Conservation (phyloP, 2,329 filamentous ascomycete genomes). For the Paecilomyces variotii region DNA sequence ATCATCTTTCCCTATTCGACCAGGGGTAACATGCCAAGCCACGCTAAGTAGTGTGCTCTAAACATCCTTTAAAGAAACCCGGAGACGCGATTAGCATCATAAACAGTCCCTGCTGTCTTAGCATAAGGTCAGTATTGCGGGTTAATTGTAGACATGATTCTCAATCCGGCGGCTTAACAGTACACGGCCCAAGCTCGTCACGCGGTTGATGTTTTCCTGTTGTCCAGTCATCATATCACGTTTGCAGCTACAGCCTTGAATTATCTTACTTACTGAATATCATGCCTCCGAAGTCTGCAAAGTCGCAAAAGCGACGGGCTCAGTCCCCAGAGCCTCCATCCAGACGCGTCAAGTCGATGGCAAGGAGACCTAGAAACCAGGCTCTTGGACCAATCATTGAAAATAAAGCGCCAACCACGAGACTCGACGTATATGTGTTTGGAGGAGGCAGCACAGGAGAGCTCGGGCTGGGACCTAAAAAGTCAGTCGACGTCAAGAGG, state of each 20-base stretch:
- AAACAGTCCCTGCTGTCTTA: not conserved
- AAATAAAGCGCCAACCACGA: conserved; percentile 45
- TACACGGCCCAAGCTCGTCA: not conserved
- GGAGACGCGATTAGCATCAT: not conserved
- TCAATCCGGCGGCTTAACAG: not conserved
- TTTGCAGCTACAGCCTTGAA: not conserved
- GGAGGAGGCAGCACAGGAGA: conserved; percentile 66
- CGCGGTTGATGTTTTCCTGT: not conserved
- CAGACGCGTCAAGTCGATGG: not conserved
- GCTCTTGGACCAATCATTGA: conserved; percentile 29
- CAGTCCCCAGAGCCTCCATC: not conserved
- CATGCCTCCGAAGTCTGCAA: not conserved
- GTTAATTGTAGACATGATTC: not conserved
- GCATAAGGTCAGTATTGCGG: not conserved
- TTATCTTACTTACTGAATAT: not conserved
- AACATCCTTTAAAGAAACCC: not conserved
- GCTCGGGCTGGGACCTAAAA: conserved; percentile 56
- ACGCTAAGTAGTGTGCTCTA: not conserved
- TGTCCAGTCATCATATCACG: not conserved
- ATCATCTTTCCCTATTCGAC: not conserved
- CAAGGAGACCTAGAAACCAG: not conserved
- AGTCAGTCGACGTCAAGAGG: not conserved
- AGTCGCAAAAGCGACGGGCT: not conserved
- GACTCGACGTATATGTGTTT: conserved; percentile 64
- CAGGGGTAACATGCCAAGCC: not conserved